These are phyloP conservation scores for Candida albicans DNA, from an alignment of 1,139 yeast genomes.

Conservation along the genomic window DNA sequence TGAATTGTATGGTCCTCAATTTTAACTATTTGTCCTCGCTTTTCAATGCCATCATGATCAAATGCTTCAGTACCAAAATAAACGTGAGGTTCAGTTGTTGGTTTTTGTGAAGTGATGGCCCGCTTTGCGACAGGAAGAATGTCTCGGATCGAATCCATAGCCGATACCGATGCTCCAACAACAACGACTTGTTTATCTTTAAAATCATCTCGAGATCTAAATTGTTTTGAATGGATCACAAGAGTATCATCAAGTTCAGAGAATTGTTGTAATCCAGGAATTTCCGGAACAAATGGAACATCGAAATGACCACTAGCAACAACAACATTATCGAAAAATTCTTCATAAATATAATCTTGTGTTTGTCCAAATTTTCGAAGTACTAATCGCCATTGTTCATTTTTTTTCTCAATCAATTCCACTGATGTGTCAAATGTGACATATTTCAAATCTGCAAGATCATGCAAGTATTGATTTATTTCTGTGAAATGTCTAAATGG, in stretches of 20 bases:
- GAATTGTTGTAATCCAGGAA: conserved; percentile 41
- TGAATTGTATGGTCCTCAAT: conserved; percentile 24
- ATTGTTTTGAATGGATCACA: conserved; percentile 45
- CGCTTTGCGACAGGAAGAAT: conserved; percentile 32
- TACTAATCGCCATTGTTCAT: conserved; percentile 41
- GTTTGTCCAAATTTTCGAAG: conserved; percentile 28
- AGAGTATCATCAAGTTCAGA: conserved; percentile 23
- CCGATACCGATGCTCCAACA: conserved; percentile 46
- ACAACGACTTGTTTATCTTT: conserved; percentile 34
- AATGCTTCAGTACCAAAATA: conserved; percentile 44
- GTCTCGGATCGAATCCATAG: conserved; percentile 46
- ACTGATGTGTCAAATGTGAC: conserved; percentile 35
- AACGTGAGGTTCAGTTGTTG: conserved; percentile 37
- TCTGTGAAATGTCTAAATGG: conserved; percentile 53
- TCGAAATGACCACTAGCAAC: conserved; percentile 37
- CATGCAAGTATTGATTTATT: conserved; percentile 46
- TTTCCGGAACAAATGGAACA: conserved; percentile 32
- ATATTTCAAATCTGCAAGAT: conserved; percentile 29
- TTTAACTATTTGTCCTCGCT: conserved; percentile 30
- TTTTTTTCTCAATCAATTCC: conserved; percentile 29
- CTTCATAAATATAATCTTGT: conserved; percentile 23
- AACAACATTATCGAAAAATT: conserved; percentile 28
- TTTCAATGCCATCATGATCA: conserved; percentile 32
- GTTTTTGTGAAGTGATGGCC: conserved; percentile 39
- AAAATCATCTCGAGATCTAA: conserved; percentile 28